Evolutionary conservation across 768 basidiomycete species (phyloP), one percentile per base, ranked within the genome.

Genomic region (Termitomyces sp.): DNA sequence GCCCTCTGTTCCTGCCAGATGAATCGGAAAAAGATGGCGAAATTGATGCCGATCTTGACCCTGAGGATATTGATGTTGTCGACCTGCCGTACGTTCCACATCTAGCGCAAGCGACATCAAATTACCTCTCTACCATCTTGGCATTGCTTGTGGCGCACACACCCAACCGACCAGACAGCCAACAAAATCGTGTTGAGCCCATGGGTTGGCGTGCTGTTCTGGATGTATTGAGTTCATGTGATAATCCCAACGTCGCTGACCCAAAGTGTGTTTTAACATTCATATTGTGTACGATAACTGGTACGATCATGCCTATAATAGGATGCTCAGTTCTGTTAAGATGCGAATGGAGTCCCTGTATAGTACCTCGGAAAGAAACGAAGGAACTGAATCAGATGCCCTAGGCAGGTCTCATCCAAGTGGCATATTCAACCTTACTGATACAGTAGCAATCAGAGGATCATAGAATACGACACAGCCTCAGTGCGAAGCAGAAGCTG

Each of bases 171-270:
- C 72, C 80, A 20, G 76, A 79, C 29, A 84, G 83, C 56, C 76
- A 84, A 76, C 86, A 87, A 60, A 82, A 86, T 61, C 79, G 89
- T 11, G 70, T 84, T 7, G 75, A 74, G 46, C 81, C 85, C 5
- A 72, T 89, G 49, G 73, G 73, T 32, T 91, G 89, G 88, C 75
- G 80, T 51, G 72, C 73, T 46, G 79, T 90, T n/a, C 67, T 90
- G 18, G 76, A 80, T 29, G 71, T 81, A 4, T 70, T 83, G 11
- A 74, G 73, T 39, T 70, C 76, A 12, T 70, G 70, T 60, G 78
- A 74, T 44, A 60, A 67, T 59, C 64, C 64, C 31, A 64, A 62
- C 54, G 52, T 69, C 13, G 56, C 73, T 56, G 69, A 78, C 62
- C 60, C 66, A 62, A 66, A 62, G 76, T 75, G 60, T 63, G 75